Base-by-base conservation (phyloP, 495 filamentous ascomycete species). In the Melanomma pulvis-pyrius region DNA sequence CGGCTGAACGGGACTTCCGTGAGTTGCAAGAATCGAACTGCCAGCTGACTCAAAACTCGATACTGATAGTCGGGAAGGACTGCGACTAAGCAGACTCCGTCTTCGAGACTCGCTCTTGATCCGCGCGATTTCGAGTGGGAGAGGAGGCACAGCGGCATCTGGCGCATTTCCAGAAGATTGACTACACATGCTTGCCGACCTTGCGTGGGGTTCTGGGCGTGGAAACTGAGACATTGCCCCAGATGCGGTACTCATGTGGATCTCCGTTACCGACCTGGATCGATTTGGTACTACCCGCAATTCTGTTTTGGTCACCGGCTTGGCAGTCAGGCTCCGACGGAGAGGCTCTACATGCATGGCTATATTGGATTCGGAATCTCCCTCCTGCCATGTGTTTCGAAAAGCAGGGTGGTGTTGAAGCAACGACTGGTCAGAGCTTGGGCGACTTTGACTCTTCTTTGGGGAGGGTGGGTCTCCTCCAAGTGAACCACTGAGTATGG, bases 11-110 rank as follows among this genome's bases (percentile, higher is more conserved):
- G 69, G 69, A 51, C 60, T 71, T 9, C 54, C 59, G 17, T 65
- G 64, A 32, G 55, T 68, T 2, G 49, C 57, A 7, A 71, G 61
- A 34, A 71, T 65, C 30, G 64, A 68, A 32, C 69, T 71, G 17
- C 57, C 36, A 28, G 46, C 57, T 0, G 69, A 71, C 25, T 71
- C 69, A 65, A 41, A 47, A 34, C 69, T 68, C 0, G 59, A 71
- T 8, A 68, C 39, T 0, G 69, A 71, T 19, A 56, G 7, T 1
- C 51, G 57, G 12, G 69, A 68, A n/a, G 69, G 60, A 47, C 57
- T 70, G 1, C 58, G 56, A 28, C 44, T 58, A 1, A 67, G 56
- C 15, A 66, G 30, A 57, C 50, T 58, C n/a, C 55, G 58, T 34
- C 41, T 32, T 17, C 30, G 22, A 22, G 2, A 26, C 39, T 55